Base-by-base conservation (phyloP, 2,329 filamentous ascomycete genomes). In the Fusarium albosuccineum region DNA sequence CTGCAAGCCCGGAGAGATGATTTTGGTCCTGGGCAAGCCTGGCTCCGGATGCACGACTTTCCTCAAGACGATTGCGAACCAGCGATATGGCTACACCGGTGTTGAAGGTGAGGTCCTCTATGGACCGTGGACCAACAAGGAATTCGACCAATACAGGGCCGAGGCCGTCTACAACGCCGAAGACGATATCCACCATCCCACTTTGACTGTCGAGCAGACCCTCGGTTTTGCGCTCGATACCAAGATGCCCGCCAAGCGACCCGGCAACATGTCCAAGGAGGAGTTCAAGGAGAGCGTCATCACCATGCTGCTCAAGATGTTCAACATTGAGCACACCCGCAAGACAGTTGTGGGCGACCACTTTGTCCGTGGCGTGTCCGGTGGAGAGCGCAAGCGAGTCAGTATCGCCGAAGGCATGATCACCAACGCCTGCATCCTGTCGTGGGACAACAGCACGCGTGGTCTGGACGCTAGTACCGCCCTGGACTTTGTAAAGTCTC, bases 251-350 rank as follows among this genome's bases (percentile, higher is more conserved):
- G 90, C 91, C 14, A 94, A 94, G 78, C 85, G 93, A 46, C 92
- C 92, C 1, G 87, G 85, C 5, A 92, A 92, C 22, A 85, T 96
- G 70, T 89, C 87, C 39, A 91, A 92, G 76, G 77, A 80, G 6
- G 89, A 91, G 14, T 95, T 95, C 82, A 94, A 94, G 81, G 85
- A 91, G 50, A 88, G 89, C 70, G 89, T 97, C 59, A 85, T 94
- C 63, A 85, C 88, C 16, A 87, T 91, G 73, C 83, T 97, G 61
- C 83, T 97, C 52, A 93, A 92, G 74, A 96, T 97, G 92, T 97
- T 97, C 83, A 96, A 95, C 75, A 97, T 97, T 55, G 91, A 94
- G 77, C 93, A 97, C 77, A 97, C 93, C 0, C 86, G 88, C 52
- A 87, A 94, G 75, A 97, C 94, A 0, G 88, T 95, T 30, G 93